phyloP scores from a whole-genome alignment of 805 yeast genomes.

The Myxozyma geophila region DNA sequence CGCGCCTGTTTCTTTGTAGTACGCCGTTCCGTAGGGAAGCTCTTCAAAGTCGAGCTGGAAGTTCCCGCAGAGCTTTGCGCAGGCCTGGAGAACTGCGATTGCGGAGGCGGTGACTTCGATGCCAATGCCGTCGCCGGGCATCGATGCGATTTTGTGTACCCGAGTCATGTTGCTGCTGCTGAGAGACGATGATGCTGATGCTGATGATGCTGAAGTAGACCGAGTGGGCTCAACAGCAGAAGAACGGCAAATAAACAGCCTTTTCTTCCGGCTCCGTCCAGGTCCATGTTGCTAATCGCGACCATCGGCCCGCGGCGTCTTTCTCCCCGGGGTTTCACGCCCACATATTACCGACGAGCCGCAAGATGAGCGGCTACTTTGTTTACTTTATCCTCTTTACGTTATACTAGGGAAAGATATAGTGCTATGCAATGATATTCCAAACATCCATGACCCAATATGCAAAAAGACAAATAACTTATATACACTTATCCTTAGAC shows the following conservation, averaged over 20 bases:
- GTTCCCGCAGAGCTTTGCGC: neutral
- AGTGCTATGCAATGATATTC: too few species aligned
- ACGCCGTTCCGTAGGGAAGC: conserved; percentile 33
- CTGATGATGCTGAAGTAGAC: neutral
- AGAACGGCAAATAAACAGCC: too few species aligned
- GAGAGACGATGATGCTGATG: neutral
- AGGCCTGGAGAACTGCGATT: conserved; percentile 24
- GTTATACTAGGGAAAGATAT: too few species aligned
- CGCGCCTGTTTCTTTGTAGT: conserved; percentile 27
- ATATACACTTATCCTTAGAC: too few species aligned
- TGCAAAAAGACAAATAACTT: too few species aligned
- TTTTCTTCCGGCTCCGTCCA: too few species aligned
- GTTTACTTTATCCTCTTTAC: too few species aligned
- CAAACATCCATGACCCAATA: too few species aligned
- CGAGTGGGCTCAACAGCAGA: too few species aligned
- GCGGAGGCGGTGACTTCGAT: conserved; percentile 33
- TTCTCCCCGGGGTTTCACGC: neutral
- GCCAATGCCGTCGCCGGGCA: conserved; percentile 38
- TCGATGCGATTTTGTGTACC: conserved; percentile 24
- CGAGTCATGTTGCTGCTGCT: neutral
- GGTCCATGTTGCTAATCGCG: too few species aligned
- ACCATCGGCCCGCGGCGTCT: conserved; percentile 1
- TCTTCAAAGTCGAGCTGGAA: conserved; percentile 22
- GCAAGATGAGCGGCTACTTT: too few species aligned
- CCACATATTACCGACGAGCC: neutral